Conservation (phyloP, 129 eudicot species). For the Helianthus annuus region HanXRQr2.0-SUNRISE NC_035440.2:76777067-76777566, state of each 20-base stretch:
- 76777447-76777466: conserved; percentile 27
- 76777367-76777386: conserved; percentile 63
- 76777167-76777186: not conserved
- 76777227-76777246: no score
- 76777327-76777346: no score
- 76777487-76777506: not conserved
- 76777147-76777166: not conserved
- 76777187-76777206: not conserved
- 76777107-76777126: not conserved
- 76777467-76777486: not conserved
- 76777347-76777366: conserved; percentile 36
- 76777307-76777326: no score
- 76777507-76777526: not conserved
- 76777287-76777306: no score
- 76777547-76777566: not conserved
- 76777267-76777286: no score
- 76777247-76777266: no score
- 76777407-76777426: conserved; percentile 87
- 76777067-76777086: not conserved
- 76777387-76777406: conserved; percentile 73
- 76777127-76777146: not conserved
- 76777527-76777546: not conserved
- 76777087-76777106: not conserved
- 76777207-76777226: no score
- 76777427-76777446: conserved; percentile 93